Percentiles rank a stretch among this genome's conserved stretches.
phyloP scores from a whole-genome alignment of 352 stramenopile species.

The Phytophthora lateralis region DNA sequence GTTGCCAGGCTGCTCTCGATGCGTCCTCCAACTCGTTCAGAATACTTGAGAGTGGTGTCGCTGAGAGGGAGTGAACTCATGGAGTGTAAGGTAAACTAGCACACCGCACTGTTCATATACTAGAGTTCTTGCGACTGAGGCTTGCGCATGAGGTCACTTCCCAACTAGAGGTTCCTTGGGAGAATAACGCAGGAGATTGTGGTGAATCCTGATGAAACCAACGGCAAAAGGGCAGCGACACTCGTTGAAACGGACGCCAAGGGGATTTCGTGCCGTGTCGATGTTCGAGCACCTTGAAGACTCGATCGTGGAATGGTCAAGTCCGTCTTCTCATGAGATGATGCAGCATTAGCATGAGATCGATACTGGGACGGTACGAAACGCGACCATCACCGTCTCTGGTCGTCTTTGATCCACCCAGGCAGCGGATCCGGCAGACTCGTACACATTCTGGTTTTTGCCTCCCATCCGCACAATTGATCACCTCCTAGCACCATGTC shows the following conservation, averaged over 20 bases:
- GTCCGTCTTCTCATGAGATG: not conserved
- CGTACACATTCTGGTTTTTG: slow-evolving; percentile 20
- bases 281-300: slow-evolving; percentile 6
- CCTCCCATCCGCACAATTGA: slow-evolving; percentile 1
- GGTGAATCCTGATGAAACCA: slow-evolving; percentile 2
- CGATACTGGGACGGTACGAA: not conserved
- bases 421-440: slow-evolving; percentile 3
- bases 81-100: not conserved
- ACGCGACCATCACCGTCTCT: not conserved
- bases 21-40: slow-evolving; percentile 33
- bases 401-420: not conserved
- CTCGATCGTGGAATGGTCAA: slow-evolving; percentile 9
- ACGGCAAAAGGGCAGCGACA: not conserved
- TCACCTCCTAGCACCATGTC: slow-evolving; percentile 24
- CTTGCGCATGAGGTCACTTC: slow-evolving; percentile 13
- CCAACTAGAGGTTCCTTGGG: not conserved
- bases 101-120: not conserved
- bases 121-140: slow-evolving; percentile 8
- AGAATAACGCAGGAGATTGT: not conserved
- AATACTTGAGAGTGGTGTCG: slow-evolving; percentile 42
- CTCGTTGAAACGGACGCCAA: slow-evolving; percentile 7
- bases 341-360: slow-evolving; percentile 10
- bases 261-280: not conserved
- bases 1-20: slow-evolving; percentile 47
- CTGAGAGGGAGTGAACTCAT: slow-evolving; percentile 1